Base-by-base conservation (phyloP, 2,329 filamentous ascomycete genomes). In the Torrubiella hemipterigena region DNA sequence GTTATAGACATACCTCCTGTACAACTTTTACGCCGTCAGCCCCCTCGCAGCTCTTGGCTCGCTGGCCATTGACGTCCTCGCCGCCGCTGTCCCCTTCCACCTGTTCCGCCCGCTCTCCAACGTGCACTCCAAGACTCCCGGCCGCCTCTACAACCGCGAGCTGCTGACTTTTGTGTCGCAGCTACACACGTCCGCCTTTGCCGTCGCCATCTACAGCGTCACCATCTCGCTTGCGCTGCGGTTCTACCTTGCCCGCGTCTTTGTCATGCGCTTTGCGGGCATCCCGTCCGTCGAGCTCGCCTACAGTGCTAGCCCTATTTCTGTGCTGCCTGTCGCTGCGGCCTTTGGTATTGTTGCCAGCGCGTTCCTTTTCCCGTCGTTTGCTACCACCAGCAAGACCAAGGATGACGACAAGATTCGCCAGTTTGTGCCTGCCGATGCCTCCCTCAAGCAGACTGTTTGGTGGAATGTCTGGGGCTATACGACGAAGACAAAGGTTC, bases 311-410 rank as follows among this genome's bases (percentile, higher is more conserved):
- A 70, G 69, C 2, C 71, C 74, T 22, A 52, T 69, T 24, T 64
- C 69, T 7, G 64, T 82, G 29, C 55, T 85, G 4, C 75, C 78
- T 2, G 66, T 67, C 26, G 63, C 65, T 6, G 39, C 69, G 4
- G 45, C 64, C 3, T 64, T 82, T 13, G 87, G 86, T 3, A 62
- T 74, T 38, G 81, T 83, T 1, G 76, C 79, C 5, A 75, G 75
- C 38, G 69, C 71, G 27, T 89, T 93, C 51, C 73, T 95, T 42
- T 93, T 94, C 52, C 71, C 73, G 23, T 76, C 79, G 3, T 69
- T 73, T 15, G 69, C 73, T 13, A 67, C 62, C 11, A 65, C 69
- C 0, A 67, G 65, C 17, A 59, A 56, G 17, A 63, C 59, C 12
- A 48, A 51, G 26, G 58, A 62, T 39, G 65, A 75, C 38, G 63